Evolutionary conservation across 805 yeast genomes (phyloP).

Genomic region (Naumovozyma castellii): DNA sequence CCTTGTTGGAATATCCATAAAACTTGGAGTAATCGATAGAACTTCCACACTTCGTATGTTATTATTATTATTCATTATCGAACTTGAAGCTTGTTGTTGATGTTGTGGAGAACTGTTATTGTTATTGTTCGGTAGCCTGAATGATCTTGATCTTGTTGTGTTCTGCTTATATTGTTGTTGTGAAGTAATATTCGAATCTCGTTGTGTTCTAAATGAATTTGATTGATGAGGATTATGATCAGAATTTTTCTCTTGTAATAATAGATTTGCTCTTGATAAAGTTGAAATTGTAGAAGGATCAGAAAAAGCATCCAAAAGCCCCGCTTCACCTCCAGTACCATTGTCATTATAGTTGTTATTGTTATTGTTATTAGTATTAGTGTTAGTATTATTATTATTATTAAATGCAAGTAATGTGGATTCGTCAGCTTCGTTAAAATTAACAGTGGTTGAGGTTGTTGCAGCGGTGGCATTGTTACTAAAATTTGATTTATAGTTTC

Average conservation of each 20-base stretch:
- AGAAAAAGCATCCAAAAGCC: constrained; percentile 34
- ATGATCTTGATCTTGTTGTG: neutral
- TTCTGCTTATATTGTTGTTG: constrained; percentile 5
- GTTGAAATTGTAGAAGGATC: constrained; percentile 22
- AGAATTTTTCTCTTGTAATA: constrained; percentile 12
- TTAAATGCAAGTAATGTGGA: neutral
- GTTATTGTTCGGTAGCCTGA: neutral
- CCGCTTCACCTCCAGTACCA: constrained; percentile 20
- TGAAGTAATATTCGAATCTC: neutral
- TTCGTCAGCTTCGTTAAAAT: neutral
- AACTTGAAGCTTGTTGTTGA: neutral
- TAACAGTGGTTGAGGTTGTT: neutral
- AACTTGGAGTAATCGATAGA: constrained; percentile 33
- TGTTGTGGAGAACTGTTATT: neutral
- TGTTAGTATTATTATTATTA: constrained; percentile 9
- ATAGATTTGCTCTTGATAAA: constrained; percentile 12
- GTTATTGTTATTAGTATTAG: neutral
- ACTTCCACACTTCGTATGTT: constrained; percentile 31
- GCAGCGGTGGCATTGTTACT: neutral
- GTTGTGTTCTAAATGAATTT: neutral
- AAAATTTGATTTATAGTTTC: neutral
- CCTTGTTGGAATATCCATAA: constrained; percentile 30
- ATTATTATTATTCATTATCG: constrained; percentile 9
- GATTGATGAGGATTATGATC: constrained; percentile 1
- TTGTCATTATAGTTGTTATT: too few relatives aligned